Evolutionary conservation across 257 asterid genomes (phyloP).

Genomic region (Salvia rosmarinus): DNA sequence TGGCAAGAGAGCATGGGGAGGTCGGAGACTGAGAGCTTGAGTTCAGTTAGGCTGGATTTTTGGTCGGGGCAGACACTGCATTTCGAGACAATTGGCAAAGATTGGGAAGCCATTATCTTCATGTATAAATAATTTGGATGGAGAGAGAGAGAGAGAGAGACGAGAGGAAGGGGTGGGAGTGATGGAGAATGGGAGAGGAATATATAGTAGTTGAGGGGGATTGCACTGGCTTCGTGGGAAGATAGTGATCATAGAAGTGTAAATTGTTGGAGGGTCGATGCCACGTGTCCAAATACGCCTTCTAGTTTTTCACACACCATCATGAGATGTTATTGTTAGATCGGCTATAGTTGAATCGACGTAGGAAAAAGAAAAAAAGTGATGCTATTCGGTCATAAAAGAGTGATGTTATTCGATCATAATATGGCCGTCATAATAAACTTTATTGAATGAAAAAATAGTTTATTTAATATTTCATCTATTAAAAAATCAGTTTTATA

Average conservation of each 20-base stretch:
- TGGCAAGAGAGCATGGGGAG: conserved; percentile 57
- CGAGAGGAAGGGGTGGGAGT: background rate
- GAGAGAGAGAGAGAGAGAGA: background rate
- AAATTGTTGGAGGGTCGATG: background rate
- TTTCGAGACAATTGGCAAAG: conserved; percentile 28
- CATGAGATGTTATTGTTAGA: no score
- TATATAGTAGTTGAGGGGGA: conserved; percentile 17
- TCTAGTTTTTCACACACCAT: background rate
- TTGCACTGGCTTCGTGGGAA: background rate
- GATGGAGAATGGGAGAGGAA: background rate
- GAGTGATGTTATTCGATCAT: no score
- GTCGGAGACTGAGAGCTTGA: conserved; percentile 50
- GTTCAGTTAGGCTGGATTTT: conserved; percentile 24
- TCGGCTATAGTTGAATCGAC: no score
- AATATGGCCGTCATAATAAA: no score
- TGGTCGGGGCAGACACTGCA: conserved; percentile 35
- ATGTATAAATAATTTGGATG: no score
- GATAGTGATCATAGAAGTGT: background rate
- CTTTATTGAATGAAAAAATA: no score
- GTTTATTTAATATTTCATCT: no score
- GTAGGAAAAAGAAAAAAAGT: no score
- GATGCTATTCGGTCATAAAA: no score
- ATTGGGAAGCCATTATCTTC: conserved; percentile 30
- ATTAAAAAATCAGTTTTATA: no score
- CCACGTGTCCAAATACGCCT: background rate